Conservation (phyloP, 1,284 basidiomycete genomes). For the Kwoniella shivajii region DNA sequence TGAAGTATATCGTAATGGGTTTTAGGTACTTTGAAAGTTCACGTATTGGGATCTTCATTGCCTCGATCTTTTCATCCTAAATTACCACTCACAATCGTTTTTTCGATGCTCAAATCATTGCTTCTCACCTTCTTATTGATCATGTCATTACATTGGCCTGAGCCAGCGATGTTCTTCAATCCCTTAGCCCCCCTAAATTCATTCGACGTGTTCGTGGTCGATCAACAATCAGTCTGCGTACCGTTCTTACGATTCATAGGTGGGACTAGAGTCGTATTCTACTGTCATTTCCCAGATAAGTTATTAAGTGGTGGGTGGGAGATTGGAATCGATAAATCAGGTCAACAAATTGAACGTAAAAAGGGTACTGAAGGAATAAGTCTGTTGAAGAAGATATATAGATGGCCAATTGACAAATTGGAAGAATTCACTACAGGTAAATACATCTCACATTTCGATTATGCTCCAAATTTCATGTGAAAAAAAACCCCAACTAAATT, state of each 20-base stretch:
- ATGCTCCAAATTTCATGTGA: too few relatives aligned
- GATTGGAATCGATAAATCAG: constrained; percentile 51
- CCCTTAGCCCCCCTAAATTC: constrained; percentile 39
- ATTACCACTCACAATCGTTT: constrained; percentile 73
- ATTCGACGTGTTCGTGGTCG: constrained; percentile 89
- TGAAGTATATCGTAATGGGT: background rate
- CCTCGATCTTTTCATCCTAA: constrained; percentile 75
- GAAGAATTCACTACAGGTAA: constrained; percentile 88
- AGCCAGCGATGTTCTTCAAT: constrained; percentile 38
- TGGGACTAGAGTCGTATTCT: constrained; percentile 83
- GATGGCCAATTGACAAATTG: constrained; percentile 84
- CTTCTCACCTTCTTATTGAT: constrained; percentile 72
- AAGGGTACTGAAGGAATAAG: constrained; percentile 36
- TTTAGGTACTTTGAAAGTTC: constrained; percentile 79
- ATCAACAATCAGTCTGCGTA: constrained; percentile 89
- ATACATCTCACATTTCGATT: constrained; percentile 50
- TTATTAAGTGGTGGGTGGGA: constrained; percentile 62
- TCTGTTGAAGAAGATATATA: constrained; percentile 72
- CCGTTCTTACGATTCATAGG: constrained; percentile 74
- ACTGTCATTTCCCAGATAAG: constrained; percentile 97
- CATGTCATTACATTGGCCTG: constrained; percentile 52
- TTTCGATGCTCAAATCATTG: constrained; percentile 85
- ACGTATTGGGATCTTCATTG: constrained; percentile 71
- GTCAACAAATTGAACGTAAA: constrained; percentile 43
- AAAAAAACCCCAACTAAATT: too few relatives aligned